Evolutionary conservation across 441 rosid genomes (phyloP), one percentile per base, ranked within the genome.

Genomic region (Populus trichocarpa): DNA sequence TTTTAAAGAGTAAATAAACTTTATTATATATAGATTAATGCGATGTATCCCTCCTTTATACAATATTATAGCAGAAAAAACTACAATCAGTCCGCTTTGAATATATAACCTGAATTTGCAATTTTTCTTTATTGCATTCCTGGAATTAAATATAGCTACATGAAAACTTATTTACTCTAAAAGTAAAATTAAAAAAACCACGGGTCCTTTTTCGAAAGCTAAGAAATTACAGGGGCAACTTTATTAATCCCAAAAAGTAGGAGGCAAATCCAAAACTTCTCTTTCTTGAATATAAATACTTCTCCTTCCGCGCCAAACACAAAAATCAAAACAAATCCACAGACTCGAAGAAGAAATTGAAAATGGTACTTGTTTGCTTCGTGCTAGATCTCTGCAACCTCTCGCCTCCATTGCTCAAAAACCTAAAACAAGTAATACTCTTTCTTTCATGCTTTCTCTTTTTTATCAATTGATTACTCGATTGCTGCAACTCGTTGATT

Each of bases 371-470:
- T 12, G 16, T 91, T 40, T 95, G 94, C 70, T 92, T 91, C 85
- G 86, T 92, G 70, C 78, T 91, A 85, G 97, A 95, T 89, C 84
- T 95, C 50, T 87, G 92, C 0, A 83, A 85, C 82, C 81, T 93
- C 20, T 75, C 93, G 61, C 91, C 92, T 80, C 75, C 91, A 69
- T 79, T 85, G 81, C 86, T 93, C 35, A 84, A 79, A 77, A 87
- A 90, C 77, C 75, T 93, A 61, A 89, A 93, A 87, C 95, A 95
- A 95, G 99, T 93, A 72, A 68, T 1, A 13, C 14, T 73, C 6
- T 32, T 68, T 33, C 67, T 35, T 61, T 22, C 20, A 38, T 25
- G 30, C 28, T 13, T 36, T 10, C 69, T 65, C 13, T 81, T 66
- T 65, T 80, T 65, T 57, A 57, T 81, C 75, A 74, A 77, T 80